Evolutionary conservation across 495 filamentous ascomycete genomes (phyloP), one percentile per base, ranked within the genome.

Genomic region (Glarea lozoyensis): DNA sequence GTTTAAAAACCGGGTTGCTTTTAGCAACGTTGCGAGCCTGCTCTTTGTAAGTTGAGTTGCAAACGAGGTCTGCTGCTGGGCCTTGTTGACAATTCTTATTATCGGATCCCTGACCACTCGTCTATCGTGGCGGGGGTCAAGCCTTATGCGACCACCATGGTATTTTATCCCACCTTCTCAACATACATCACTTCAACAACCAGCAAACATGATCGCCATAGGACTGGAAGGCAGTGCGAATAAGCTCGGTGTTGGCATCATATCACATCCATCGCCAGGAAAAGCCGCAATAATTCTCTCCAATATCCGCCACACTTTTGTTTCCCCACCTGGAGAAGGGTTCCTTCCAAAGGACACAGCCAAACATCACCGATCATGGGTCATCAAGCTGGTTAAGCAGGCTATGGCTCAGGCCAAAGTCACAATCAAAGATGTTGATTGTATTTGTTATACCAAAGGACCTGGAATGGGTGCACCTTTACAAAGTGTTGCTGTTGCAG

Each of bases 321-420:
- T 82, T 50, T 84, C 90, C 19, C 92, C 92, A 7, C 87, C 92
- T 1, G 92, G 92, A 16, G 84, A 88, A 41, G 92, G 92, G 2
- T 98, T 98, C 60, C 78, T 97, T 12, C 92, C 92, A 22, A 96
- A 95, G 58, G 92, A 97, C 66, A 94, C 88, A 0, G 92, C 92
- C 4, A 75, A 75, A 11, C 92, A 98, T 63, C 92, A 98, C 72
- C 79, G 92, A 24, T 53, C 77, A 45, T 88, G 81, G 82, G 80
- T 96, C 46, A 81, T 92, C 5, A 72, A 75, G 30, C 61, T 97
- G 2, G 79, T 93, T 25, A 84, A 81, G 48, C 70, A 80, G 37
- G 85, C 88, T 1, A 71, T 98, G 24, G 61, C 69, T 46, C 78
- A 84, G 52, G 84, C 88, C 0, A 65, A 68, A 3, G 56, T 89